Base-by-base conservation (phyloP, 345 rosid genomes). In the Boechera stricta region DNA sequence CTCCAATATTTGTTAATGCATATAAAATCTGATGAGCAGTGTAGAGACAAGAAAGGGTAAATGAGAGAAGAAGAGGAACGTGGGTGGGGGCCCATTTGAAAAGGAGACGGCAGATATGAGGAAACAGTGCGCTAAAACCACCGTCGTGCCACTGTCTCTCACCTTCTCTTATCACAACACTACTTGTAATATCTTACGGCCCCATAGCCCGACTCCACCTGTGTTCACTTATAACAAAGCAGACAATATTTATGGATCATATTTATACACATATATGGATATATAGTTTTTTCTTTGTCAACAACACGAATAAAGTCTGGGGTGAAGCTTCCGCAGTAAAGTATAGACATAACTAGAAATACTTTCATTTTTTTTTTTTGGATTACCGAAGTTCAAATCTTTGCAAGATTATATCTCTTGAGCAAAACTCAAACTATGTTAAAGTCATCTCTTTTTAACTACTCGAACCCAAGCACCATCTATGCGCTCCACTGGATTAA, bases 111-210 rank as follows among this genome's bases (percentile, higher is more conserved):
- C 74, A 51, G 63, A 67, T 18, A 49, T 24, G 35, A 53, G 71
- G 77, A 66, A 57, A 36, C 73, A 60, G 69, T 32, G 70, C 21
- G 64, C 51, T 76, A 61, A 60, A 69, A 48, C 69, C 64, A 75
- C 52, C 80, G 31, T 76, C 75, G 71, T 63, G 65, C 64, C 26
- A 45, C 42, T 62, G 71, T 76, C 64, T 76, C 69, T 62, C 58
- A 51, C 10, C 51, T 52, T 55, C 24, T 15, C 52, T 59, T 36
- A 35, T 56, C 47, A n/a, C 62, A 52, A 47, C 59, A 67, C 28
- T 32, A 47, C 32, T 49, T 58, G 67, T 13, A 58, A 73, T 48
- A 10, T 67, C 60, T 59, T 10, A 45, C 10, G 74, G 57, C 15
- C 74, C 69, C 69, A 76, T 51, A 56, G 18, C 18, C 64, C 57